These are phyloP conservation scores for Macrotyloma uniflorum DNA, from an alignment of 306 rosid genomes.

Conservation along the genomic window DNA sequence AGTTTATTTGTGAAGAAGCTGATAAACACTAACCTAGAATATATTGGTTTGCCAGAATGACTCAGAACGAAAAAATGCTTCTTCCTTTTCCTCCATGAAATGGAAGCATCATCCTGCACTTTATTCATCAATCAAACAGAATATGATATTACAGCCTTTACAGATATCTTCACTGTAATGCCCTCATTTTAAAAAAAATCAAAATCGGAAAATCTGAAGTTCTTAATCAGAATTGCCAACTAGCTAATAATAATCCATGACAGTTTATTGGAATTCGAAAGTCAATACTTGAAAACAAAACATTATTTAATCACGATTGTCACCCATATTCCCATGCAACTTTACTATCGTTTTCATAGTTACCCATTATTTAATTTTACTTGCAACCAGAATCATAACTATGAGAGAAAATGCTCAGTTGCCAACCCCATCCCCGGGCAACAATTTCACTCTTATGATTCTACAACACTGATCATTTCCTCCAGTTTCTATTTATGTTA, in stretches of 20 bases:
- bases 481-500: not conserved
- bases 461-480: conserved; percentile 1
- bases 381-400: not conserved
- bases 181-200: conserved; percentile 3
- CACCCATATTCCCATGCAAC: not conserved
- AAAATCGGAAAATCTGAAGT: not conserved
- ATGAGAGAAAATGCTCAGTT: not conserved
- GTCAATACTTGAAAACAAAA: not conserved
- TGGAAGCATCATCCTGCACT: conserved; percentile 95
- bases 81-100: conserved; percentile 96
- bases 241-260: conserved; percentile 6
- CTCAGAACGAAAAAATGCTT: conserved; percentile 86
- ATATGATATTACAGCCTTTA: conserved; percentile 38
- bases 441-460: not conserved
- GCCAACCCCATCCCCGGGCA: not conserved
- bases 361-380: not conserved
- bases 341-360: not conserved
- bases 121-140: conserved; percentile 59
- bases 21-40: conserved; percentile 70
- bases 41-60: conserved; percentile 94
- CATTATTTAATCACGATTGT: not conserved
- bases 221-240: conserved; percentile 6
- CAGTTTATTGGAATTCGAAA: not conserved
- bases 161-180: conserved; percentile 22
- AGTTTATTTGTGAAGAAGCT: conserved; percentile 8